Evolutionary conservation across 1,139 yeast genomes (phyloP).

Genomic region (Hanseniaspora uvarum): DNA sequence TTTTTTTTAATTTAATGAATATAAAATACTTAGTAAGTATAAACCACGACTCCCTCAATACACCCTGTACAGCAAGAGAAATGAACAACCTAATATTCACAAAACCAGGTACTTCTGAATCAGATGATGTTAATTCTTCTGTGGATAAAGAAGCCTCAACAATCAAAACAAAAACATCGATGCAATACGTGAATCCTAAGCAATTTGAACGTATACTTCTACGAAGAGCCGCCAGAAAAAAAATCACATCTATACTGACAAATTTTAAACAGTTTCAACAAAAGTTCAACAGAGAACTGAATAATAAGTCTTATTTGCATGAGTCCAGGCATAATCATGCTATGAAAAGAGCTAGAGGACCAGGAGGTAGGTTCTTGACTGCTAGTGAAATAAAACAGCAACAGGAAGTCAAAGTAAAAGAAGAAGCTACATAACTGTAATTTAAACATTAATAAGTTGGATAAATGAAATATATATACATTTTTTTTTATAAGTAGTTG

Average conservation of each 20-base stretch:
- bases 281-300: neutral
- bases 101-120: neutral
- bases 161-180: neutral
- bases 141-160: neutral
- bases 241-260: slow-evolving; percentile 76
- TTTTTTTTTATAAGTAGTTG: neutral
- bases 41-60: neutral
- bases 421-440: neutral
- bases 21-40: no score
- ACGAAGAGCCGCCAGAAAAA: slow-evolving; percentile 87
- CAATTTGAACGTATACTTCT: slow-evolving; percentile 92
- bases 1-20: no score
- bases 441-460: neutral
- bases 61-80: neutral
- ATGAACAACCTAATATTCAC: neutral
- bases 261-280: slow-evolving; percentile 35
- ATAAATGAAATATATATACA: neutral
- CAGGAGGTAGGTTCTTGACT: slow-evolving; percentile 92
- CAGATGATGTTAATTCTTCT: neutral
- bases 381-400: slow-evolving; percentile 91
- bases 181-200: slow-evolving; percentile 94
- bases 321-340: slow-evolving; percentile 98
- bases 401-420: slow-evolving; percentile 40
- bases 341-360: slow-evolving; percentile 98
- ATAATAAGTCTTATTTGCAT: slow-evolving; percentile 86